A percentile compares a stretch with the other conserved stretches of the same genome.
Evolutionary conservation across 345 rosid genomes (phyloP).

Genomic region (Citrus australasica): DNA sequence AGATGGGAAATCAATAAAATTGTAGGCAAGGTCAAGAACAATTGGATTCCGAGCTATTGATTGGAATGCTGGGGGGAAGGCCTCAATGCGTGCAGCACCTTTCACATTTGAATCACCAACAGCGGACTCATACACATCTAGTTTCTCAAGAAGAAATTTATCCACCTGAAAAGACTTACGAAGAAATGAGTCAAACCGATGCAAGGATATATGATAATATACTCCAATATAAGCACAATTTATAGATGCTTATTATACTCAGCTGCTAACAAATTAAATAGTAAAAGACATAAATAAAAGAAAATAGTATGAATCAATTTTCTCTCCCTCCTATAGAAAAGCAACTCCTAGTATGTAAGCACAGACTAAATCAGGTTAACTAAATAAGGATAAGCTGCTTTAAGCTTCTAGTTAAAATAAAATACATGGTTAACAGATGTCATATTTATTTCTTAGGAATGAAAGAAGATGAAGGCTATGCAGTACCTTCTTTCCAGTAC

Average conservation of each 20-base stretch:
- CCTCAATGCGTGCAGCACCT: constrained; percentile 59
- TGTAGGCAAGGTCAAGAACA: constrained; percentile 78
- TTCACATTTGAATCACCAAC: constrained; percentile 64
- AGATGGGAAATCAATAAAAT: constrained; percentile 67
- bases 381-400: neutral
- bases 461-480: neutral
- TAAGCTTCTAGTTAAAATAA: neutral
- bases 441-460: neutral
- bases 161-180: constrained; percentile 47
- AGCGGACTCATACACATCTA: constrained; percentile 77
- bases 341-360: too few species aligned
- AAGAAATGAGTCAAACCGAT: constrained; percentile 6
- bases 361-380: neutral
- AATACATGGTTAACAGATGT: neutral
- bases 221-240: neutral
- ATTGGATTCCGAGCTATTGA: constrained; percentile 76
- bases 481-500: constrained; percentile 63
- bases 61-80: constrained; percentile 80
- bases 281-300: neutral
- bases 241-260: neutral
- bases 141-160: constrained; percentile 72
- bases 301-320: neutral
- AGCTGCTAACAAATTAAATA: neutral
- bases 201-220: neutral
- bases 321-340: neutral